These are phyloP conservation scores for Penstemon davidsonii DNA, from an alignment of 257 asterid genomes.

Conservation along the genomic window DNA sequence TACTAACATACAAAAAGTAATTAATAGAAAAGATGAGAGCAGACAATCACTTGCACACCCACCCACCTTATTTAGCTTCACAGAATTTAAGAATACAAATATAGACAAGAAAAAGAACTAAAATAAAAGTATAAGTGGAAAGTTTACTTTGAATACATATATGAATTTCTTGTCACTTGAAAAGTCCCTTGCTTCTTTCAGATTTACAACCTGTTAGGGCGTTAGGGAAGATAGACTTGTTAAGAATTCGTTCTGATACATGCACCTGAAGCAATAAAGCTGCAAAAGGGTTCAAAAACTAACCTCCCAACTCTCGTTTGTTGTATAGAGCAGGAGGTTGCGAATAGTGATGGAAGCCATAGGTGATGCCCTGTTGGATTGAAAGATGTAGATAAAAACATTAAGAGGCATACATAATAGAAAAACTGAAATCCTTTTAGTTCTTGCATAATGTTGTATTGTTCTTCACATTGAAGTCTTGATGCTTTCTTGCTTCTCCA, in stretches of 20 bases:
- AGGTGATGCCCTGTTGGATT: constrained; percentile 88
- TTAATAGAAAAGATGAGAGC: background rate
- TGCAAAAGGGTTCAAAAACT: constrained; percentile 21
- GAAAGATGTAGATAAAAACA: constrained; percentile 27
- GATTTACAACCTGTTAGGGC: constrained; percentile 83
- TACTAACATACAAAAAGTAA: background rate
- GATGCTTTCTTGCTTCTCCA: constrained; percentile 23
- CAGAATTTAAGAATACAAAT: constrained; percentile 9
- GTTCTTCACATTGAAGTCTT: constrained; percentile 22
- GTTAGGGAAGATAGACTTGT: constrained; percentile 30
- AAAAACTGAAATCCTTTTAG: constrained; percentile 22
- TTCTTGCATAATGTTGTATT: constrained; percentile 5
- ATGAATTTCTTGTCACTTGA: constrained; percentile 88
- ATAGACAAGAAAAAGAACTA: constrained; percentile 24
- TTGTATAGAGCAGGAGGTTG: constrained; percentile 87
- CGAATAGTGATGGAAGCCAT: constrained; percentile 95
- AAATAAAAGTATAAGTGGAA: constrained; percentile 12
- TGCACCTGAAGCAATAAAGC: constrained; percentile 28
- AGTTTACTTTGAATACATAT: constrained; percentile 86
- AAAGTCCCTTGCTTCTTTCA: constrained; percentile 94
- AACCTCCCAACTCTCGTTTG: constrained; percentile 96
- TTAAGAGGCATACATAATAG: constrained; percentile 17
- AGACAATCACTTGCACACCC: background rate
- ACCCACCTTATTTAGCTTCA: background rate
- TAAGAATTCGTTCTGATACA: constrained; percentile 29